A percentile compares a stretch with the other conserved stretches of the same genome.
Evolutionary conservation across 306 rosid species (phyloP).

Genomic region (Rosa rugosa): DNA sequence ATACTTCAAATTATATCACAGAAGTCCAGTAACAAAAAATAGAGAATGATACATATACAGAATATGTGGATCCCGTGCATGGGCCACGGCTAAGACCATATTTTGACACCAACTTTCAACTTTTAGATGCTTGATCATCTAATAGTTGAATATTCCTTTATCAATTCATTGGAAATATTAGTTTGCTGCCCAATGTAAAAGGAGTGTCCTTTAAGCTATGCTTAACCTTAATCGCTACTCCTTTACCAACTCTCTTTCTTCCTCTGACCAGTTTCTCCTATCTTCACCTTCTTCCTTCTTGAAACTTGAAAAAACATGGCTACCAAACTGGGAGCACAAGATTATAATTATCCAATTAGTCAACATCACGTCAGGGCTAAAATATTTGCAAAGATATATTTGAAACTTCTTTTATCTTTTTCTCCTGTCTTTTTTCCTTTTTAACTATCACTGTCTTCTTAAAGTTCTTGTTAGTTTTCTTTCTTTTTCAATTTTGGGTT

Average conservation of each 20-base stretch:
- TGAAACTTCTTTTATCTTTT: neutral
- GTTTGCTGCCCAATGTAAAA: neutral
- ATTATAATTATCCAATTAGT: neutral
- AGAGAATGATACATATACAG: neutral
- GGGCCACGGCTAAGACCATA: neutral
- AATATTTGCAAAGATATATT: neutral
- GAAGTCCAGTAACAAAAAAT: neutral
- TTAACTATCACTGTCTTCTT: neutral
- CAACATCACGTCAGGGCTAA: neutral
- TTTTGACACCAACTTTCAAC: neutral
- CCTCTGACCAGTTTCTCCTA: neutral
- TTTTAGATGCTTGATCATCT: neutral
- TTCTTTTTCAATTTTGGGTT: neutral
- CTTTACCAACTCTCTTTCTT: neutral
- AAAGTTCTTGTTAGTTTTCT: neutral
- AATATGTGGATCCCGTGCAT: neutral
- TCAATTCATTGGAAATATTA: neutral
- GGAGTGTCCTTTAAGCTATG: neutral
- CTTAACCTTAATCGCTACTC: constrained; percentile 1
- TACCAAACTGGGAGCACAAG: constrained; percentile 5
- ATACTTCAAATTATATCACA: neutral
- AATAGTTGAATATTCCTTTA: neutral
- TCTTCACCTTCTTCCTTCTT: constrained; percentile 4
- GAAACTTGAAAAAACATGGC: neutral
- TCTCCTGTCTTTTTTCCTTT: neutral